Evolutionary conservation across 2,329 filamentous ascomycete genomes (phyloP), one percentile per base, ranked within the genome.

Genomic region (Exophiala xenobiotica): DNA sequence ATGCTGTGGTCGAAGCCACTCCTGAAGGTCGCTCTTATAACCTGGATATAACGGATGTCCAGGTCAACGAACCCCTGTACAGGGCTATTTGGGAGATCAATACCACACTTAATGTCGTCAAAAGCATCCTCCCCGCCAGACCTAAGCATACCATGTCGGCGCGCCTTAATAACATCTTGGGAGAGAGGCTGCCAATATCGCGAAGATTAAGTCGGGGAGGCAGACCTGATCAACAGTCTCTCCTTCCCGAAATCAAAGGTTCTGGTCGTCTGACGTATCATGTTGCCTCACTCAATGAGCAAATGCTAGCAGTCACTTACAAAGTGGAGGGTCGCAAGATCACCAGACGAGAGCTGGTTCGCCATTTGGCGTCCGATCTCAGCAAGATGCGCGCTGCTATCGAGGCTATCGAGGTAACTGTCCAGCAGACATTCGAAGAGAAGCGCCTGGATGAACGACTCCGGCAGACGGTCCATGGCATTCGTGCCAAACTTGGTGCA

Each of bases 281-380:
- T 31, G 43, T 51, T 8, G 62, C 62, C 9, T 27, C 46, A 16
- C 38, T 62, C 4, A 51, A 59, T 29, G 56, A 46, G 14, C 35
- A 46, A 23, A 38, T 38, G 6, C 55, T 65, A n/a, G 61, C 63
- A n/a, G 46, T 63, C 14, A 51, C 61, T n/a, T 64, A 61, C 58
- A 65, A 65, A 48, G 47, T 63, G 11, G 56, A 63, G 26, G 57
- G 60, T 11, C 49, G 61, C 24, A 64, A 64, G 39, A 59, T 65
- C 35, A 59, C 52, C 14, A 41, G 49, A 5, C 44, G 42, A 22
- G 62, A 64, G 41, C 52, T 53, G 6, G 50, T 62, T 14, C 53
- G 56, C 11, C 59, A 46, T 22, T 55, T 64, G 35, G 51, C 50
- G 12, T 49, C 51, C 20, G 61, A 64, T 31, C 56, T 62, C 20